These are phyloP conservation scores for Cucurbitaria berberidis DNA, from an alignment of 2,329 filamentous ascomycete species.

Conservation along the genomic window DNA sequence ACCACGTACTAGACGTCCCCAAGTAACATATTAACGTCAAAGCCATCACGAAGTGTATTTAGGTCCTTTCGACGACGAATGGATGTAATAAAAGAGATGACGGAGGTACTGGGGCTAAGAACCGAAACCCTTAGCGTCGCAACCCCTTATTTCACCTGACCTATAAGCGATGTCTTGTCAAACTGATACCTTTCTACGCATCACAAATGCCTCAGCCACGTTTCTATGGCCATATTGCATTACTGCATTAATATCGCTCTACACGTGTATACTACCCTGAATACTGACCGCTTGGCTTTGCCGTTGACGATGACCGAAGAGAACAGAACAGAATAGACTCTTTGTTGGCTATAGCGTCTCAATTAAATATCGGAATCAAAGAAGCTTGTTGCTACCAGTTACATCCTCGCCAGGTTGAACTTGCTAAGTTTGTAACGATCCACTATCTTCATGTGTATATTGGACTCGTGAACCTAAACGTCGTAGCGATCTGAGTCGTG, in stretches of 20 bases:
- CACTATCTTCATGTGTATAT: not conserved
- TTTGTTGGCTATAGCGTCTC: not conserved
- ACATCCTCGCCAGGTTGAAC: not conserved
- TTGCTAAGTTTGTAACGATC: not conserved
- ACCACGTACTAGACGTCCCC: not conserved
- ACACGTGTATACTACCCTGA: too few species aligned
- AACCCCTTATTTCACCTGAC: not conserved
- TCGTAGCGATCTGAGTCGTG: constrained; percentile 44
- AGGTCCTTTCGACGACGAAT: not conserved
- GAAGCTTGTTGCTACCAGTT: not conserved
- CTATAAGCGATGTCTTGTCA: constrained; percentile 2
- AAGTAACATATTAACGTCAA: not conserved
- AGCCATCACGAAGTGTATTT: not conserved
- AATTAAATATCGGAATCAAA: not conserved
- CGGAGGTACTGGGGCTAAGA: not conserved
- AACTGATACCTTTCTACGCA: constrained; percentile 20
- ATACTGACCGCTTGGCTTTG: not conserved
- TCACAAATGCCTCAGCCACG: constrained; percentile 23
- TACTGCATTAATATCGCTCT: too few species aligned
- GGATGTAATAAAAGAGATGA: not conserved
- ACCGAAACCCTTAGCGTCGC: constrained; percentile 7
- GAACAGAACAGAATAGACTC: not conserved
- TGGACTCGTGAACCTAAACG: constrained; percentile 6
- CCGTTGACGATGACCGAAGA: not conserved
- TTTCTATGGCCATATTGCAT: not conserved